Evolutionary conservation across 768 basidiomycete species (phyloP), one percentile per base, ranked within the genome.

Genomic region (Lepiota subincarnata): DNA sequence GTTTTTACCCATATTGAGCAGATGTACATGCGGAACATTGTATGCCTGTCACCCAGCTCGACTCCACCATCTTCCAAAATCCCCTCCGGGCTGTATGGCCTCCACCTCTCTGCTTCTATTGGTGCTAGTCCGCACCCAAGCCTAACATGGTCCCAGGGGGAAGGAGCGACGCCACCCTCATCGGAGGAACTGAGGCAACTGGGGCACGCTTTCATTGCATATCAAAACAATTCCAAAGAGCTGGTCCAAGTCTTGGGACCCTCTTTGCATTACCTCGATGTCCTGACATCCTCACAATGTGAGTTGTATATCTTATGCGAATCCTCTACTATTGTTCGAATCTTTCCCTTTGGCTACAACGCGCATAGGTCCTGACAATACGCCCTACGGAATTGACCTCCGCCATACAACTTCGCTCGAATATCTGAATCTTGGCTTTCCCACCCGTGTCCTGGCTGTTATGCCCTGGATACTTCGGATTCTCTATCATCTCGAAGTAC

Each of bases 401-500:
- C 62, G 61, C 4, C 22, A 36, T 7, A 59, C 62, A 4, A 62
- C 62, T 5, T 50, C 55, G 7, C 58, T 70, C 18, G 59, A 57
- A 35, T 57, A 60, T 35, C 51, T 70, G 13, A 60, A 60, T 40
- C 53, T 68, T 0, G 66, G 66, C 13, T 68, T 65, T 5, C 60
- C 69, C 6, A 58, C 52, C 34, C 63, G 64, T 16, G 67, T 69
- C 8, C 56, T 69, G 0, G 58, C 64, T 5, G 58, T 68, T 42
- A 59, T 70, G 54, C 59, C 64, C 13, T 69, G 69, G 68, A 52
- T 70, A 2, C 65, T 62, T 0, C 20, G 39, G 12, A 49, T 69
- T 28, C 60, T 70, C 12, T 41, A 35, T n/a, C 55, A 57, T 19
- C 49, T 66, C 6, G 41, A 56, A 12, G 41, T 48, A 36, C 56